A percentile compares a stretch with the other conserved stretches of the same genome.
Evolutionary conservation across 345 rosid genomes (phyloP).

Genomic region (Rhodamnia rubescens): DNA sequence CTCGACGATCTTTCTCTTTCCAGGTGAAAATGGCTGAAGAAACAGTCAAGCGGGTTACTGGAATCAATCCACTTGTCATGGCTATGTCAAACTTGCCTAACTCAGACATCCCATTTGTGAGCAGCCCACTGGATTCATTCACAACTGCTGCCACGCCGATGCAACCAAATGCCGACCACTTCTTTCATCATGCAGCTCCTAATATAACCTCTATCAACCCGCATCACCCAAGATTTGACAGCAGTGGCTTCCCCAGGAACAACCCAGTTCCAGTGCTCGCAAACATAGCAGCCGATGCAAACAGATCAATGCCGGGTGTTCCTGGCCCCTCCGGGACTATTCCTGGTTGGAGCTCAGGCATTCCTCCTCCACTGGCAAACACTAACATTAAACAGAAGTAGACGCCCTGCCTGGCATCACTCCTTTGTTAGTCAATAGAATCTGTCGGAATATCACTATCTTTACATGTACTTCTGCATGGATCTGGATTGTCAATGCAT

Average conservation of each 20-base stretch:
- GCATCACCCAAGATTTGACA: conserved; percentile 19
- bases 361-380: conserved; percentile 4
- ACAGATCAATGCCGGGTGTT: conserved; percentile 2
- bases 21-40: conserved; percentile 99
- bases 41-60: conserved; percentile 79
- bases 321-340: not conserved
- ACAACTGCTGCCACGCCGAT: conserved; percentile 11
- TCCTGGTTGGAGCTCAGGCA: conserved; percentile 11
- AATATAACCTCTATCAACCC: conserved; percentile 11
- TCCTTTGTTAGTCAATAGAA: not conserved
- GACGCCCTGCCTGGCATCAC: not conserved
- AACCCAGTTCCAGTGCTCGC: conserved; percentile 6
- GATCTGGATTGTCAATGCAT: not conserved
- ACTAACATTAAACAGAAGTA: not conserved
- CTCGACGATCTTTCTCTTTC: not conserved
- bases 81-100: conserved; percentile 37
- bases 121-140: conserved; percentile 16
- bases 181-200: conserved; percentile 30
- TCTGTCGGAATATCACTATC: not conserved
- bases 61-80: conserved; percentile 62
- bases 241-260: conserved; percentile 8
- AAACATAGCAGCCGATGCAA: conserved; percentile 1
- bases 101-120: conserved; percentile 27
- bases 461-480: not conserved
- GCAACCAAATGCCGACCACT: conserved; percentile 26